phyloP scores from a whole-genome alignment of 2,329 filamentous ascomycete species.

The Exophiala bonariae region DNA sequence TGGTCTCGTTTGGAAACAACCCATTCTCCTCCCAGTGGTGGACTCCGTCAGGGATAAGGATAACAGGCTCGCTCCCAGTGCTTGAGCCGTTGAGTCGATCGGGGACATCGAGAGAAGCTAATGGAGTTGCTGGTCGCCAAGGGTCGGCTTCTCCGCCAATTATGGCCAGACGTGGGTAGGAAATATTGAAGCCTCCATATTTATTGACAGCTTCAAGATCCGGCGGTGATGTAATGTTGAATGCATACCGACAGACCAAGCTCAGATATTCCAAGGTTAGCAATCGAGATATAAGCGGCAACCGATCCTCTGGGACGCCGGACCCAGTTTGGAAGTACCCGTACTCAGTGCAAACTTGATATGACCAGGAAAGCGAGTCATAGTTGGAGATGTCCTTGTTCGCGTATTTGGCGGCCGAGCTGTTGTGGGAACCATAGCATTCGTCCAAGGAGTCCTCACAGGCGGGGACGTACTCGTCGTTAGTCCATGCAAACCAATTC shows the following conservation, averaged over 20 bases:
- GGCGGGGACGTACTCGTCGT: slow-evolving; percentile 41
- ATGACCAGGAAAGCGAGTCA: slow-evolving; percentile 52
- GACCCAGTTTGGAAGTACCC: slow-evolving; percentile 76
- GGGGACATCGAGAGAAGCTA: slow-evolving; percentile 60
- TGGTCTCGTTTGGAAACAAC: slow-evolving; percentile 60
- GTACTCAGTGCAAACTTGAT: slow-evolving; percentile 65
- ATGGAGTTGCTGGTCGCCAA: slow-evolving; percentile 73
- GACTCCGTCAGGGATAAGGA: slow-evolving; percentile 72
- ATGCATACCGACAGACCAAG: slow-evolving; percentile 64
- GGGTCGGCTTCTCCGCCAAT: slow-evolving; percentile 78
- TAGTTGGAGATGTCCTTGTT: slow-evolving; percentile 46
- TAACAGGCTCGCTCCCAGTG: slow-evolving; percentile 66
- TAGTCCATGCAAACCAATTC: slow-evolving; percentile 59
- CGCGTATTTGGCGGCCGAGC: slow-evolving; percentile 43
- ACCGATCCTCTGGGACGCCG: slow-evolving; percentile 61
- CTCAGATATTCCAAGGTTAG: slow-evolving; percentile 64
- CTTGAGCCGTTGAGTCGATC: slow-evolving; percentile 49
- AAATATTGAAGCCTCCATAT: slow-evolving; percentile 71
- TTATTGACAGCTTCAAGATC: slow-evolving; percentile 70
- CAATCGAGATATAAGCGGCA: slow-evolving; percentile 71
- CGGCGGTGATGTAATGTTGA: slow-evolving; percentile 66
- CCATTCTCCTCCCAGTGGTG: slow-evolving; percentile 73
- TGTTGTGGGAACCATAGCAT: slow-evolving; percentile 54
- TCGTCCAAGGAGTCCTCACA: slow-evolving; percentile 49
- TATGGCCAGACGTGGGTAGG: slow-evolving; percentile 72